Conservation (phyloP, 2,329 filamentous ascomycete genomes). For the Trichoderma koningiopsis region DNA sequence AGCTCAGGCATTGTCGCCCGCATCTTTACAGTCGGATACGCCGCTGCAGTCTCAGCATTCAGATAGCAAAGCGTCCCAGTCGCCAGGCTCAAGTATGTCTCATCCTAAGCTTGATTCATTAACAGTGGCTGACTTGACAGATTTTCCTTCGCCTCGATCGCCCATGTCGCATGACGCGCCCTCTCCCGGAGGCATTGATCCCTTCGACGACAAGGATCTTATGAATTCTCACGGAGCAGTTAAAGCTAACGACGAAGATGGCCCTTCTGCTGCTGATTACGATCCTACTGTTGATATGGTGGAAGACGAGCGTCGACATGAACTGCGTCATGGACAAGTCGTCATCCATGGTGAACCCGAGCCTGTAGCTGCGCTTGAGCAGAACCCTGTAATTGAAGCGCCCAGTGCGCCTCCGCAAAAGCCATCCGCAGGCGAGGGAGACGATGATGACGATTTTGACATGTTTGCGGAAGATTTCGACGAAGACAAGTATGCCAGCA, state of each 20-base stretch:
- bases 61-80: slow-evolving; percentile 45
- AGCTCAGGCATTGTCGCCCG: slow-evolving; percentile 53
- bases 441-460: slow-evolving; percentile 71
- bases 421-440: slow-evolving; percentile 46
- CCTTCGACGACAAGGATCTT: slow-evolving; percentile 68
- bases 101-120: background rate
- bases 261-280: slow-evolving; percentile 89
- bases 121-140: slow-evolving; percentile 36
- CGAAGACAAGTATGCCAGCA: slow-evolving; percentile 64
- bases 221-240: slow-evolving; percentile 59
- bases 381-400: slow-evolving; percentile 37
- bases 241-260: slow-evolving; percentile 58
- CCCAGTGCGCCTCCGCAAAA: slow-evolving; percentile 28
- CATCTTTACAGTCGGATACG: slow-evolving; percentile 50
- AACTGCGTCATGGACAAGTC: slow-evolving; percentile 61
- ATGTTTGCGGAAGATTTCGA: slow-evolving; percentile 88
- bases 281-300: slow-evolving; percentile 87
- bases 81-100: slow-evolving; percentile 52
- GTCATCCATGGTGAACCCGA: slow-evolving; percentile 50
- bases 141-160: slow-evolving; percentile 46
- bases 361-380: slow-evolving; percentile 30
- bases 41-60: slow-evolving; percentile 37
- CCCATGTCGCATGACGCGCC: slow-evolving; percentile 53
- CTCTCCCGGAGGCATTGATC: slow-evolving; percentile 62
- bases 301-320: slow-evolving; percentile 74